Conservation (phyloP, 1,284 basidiomycete species). For the Violaceomyces palustris region DNA sequence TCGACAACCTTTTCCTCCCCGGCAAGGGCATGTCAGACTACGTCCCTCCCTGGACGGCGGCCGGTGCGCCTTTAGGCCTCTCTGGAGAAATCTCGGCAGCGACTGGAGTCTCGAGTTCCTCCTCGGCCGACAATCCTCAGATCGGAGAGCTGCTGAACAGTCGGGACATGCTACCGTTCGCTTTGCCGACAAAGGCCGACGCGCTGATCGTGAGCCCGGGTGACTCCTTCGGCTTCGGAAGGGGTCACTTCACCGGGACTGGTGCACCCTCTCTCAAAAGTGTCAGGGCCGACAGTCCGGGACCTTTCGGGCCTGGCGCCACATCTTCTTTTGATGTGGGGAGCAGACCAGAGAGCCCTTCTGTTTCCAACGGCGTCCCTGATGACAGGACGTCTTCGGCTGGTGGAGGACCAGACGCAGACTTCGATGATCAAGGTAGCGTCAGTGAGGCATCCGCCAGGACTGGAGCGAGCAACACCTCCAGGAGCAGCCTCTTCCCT, state of each 20-base stretch:
- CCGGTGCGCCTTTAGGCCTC: constrained; percentile 18
- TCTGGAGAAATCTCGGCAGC: constrained; percentile 9
- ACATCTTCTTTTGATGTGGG: too few species aligned
- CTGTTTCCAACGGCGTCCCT: too few species aligned
- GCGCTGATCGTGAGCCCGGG: constrained; percentile 63
- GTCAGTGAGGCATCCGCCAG: constrained; percentile 8
- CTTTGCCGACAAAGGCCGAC: constrained; percentile 72
- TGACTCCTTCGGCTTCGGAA: constrained; percentile 56
- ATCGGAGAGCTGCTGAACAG: constrained; percentile 62
- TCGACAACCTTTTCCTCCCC: constrained; percentile 36
- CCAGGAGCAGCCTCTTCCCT: constrained; percentile 31
- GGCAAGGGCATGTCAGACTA: constrained; percentile 42
- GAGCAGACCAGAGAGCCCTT: too few species aligned
- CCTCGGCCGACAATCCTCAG: neutral
- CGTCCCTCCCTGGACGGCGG: constrained; percentile 32
- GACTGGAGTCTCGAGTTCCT: neutral
- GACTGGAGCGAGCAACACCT: constrained; percentile 8
- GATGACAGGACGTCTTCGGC: too few species aligned
- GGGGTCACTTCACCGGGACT: constrained; percentile 43
- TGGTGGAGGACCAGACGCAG: neutral
- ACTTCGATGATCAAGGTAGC: neutral
- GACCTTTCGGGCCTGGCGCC: too few species aligned
- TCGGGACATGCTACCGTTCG: constrained; percentile 82
- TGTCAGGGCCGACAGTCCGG: constrained; percentile 21
- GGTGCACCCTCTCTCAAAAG: constrained; percentile 34